Base-by-base conservation (phyloP, 2,329 filamentous ascomycete genomes). In the Exserohilum turcica region DNA sequence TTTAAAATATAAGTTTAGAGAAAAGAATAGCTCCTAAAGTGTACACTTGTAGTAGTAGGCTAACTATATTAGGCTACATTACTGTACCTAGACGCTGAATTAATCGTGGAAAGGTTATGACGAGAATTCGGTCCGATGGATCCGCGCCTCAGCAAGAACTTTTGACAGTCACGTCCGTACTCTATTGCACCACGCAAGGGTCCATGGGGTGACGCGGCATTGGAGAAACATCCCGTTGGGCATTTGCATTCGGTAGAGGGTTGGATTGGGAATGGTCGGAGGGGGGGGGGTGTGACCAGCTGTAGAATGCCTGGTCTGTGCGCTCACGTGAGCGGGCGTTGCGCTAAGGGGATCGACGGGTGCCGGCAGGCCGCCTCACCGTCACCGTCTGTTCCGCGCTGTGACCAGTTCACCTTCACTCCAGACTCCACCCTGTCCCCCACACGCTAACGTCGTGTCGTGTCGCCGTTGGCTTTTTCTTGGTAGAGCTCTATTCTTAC, bases 121-220 rank as follows among this genome's bases (percentile, higher is more conserved):
- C n/a, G n/a, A n/a, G n/a, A n/a, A n/a, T n/a, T n/a, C n/a, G n/a
- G n/a, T n/a, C n/a, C n/a, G n/a, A n/a, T n/a, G n/a, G n/a, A n/a
- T n/a, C n/a, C n/a, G n/a, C n/a, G n/a, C n/a, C n/a, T n/a, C n/a
- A n/a, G n/a, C n/a, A n/a, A n/a, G n/a, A n/a, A n/a, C n/a, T n/a
- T n/a, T n/a, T n/a, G n/a, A n/a, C n/a, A n/a, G n/a, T n/a, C n/a
- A n/a, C n/a, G n/a, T n/a, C n/a, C n/a, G n/a, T n/a, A 59, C 57
- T 49, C 29, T 57, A 45, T 38, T 49, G 57, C 48, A 51, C 58
- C 48, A 58, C 61, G 57, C 46, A 27, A 47, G 44, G 18, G 38
- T 19, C 24, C 7, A 18, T 24, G 21, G 15, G 29, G 24, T 27
- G 39, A 33, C 15, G 28, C 27, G 19, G 37, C n/a, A 13, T 32